These are phyloP conservation scores for Sporothrix mexicana DNA, from an alignment of 2,329 filamentous ascomycete genomes.

Conservation along the genomic window DNA sequence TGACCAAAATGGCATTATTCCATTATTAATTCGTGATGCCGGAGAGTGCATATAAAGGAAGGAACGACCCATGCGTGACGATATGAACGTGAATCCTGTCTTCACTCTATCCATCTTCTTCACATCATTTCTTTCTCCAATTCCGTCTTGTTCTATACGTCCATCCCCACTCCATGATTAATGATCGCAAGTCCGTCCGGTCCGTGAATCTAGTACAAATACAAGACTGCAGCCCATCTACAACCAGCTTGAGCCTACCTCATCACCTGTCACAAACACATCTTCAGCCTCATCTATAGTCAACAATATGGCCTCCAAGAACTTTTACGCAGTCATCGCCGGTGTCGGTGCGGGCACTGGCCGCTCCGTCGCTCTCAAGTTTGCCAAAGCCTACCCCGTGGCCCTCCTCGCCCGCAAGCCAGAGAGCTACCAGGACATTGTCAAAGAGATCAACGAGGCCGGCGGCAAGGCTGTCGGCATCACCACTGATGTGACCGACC, in stretches of 20 bases:
- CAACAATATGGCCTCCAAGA: slow-evolving; percentile 43
- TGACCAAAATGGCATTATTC: slow-evolving; percentile 12
- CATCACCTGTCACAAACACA: not conserved
- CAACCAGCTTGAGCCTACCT: not conserved
- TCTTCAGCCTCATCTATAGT: not conserved
- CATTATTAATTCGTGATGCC: slow-evolving; percentile 23
- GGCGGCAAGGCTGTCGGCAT: slow-evolving; percentile 76
- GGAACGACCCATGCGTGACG: not conserved
- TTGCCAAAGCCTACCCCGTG: slow-evolving; percentile 71
- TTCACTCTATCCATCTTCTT: not conserved
- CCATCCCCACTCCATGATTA: not conserved
- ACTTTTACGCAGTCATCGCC: slow-evolving; percentile 70
- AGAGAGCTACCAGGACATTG: slow-evolving; percentile 68
- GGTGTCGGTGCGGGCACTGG: slow-evolving; percentile 73
- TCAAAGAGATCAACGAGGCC: slow-evolving; percentile 68
- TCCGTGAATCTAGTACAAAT: not conserved
- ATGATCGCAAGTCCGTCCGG: slow-evolving; percentile 12
- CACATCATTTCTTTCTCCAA: not conserved
- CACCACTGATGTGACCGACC: slow-evolving; percentile 66
- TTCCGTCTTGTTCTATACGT: not conserved
- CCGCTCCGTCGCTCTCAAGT: slow-evolving; percentile 56
- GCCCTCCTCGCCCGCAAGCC: slow-evolving; percentile 74
- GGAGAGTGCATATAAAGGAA: slow-evolving; percentile 27
- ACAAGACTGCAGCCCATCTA: slow-evolving; percentile 8
- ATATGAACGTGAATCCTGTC: not conserved